Evolutionary conservation across 176 grass and related monocot genomes (phyloP).

Genomic region (Musa troglodytarum): DNA sequence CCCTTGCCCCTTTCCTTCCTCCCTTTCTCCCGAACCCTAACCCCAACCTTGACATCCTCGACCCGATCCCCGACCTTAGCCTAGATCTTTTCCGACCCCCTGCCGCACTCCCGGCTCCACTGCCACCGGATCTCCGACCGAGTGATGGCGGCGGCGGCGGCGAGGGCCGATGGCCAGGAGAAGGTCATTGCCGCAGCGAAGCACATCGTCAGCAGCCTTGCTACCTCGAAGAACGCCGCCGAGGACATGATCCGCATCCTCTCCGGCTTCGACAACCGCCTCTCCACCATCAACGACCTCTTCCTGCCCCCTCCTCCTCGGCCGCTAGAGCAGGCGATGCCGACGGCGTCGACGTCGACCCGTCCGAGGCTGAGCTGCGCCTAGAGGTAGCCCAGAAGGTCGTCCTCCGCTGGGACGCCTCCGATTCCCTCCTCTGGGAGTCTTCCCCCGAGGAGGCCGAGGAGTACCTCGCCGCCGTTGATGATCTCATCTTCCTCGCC

Average conservation of each 20-base stretch:
- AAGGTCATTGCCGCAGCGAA: constrained; percentile 92
- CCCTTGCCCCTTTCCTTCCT: background rate
- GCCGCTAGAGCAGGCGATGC: background rate
- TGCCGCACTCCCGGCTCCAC: constrained; percentile 10
- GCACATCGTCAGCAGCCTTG: constrained; percentile 97
- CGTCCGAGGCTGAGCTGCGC: background rate
- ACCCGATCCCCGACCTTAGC: background rate
- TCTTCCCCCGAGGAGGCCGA: constrained; percentile 38
- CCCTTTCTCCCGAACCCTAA: background rate
- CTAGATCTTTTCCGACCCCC: background rate
- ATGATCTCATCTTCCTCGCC: background rate
- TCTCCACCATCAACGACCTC: constrained; percentile 58
- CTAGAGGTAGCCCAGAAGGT: constrained; percentile 58
- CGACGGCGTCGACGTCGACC: background rate
- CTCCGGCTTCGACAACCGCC: constrained; percentile 87
- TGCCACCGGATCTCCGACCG: background rate
- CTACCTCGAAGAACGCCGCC: constrained; percentile 97
- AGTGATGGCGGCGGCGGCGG: constrained; percentile 18
- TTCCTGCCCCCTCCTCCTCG: constrained; percentile 31
- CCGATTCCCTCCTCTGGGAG: constrained; percentile 71
- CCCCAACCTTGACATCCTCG: background rate
- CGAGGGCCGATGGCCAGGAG: constrained; percentile 44
- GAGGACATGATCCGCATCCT: constrained; percentile 99
- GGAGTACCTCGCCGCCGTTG: constrained; percentile 54
- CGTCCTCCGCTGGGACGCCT: constrained; percentile 58